A percentile compares a stretch with the other conserved stretches of the same genome.
Evolutionary conservation across 1,284 basidiomycete genomes (phyloP).

Genomic region (Tilletiaria anomala): DNA sequence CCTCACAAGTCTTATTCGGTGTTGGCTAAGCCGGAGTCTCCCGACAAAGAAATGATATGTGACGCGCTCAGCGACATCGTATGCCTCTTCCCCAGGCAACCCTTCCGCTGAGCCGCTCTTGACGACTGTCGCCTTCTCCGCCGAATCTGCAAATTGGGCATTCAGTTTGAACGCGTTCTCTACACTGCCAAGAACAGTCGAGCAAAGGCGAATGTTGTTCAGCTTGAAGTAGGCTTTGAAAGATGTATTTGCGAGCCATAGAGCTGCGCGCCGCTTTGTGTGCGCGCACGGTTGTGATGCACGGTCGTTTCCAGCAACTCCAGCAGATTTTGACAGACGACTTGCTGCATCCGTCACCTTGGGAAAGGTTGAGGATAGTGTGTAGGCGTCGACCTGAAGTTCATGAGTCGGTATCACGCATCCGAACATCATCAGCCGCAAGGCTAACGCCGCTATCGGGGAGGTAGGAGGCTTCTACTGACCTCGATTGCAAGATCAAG

Average conservation of each 20-base stretch:
- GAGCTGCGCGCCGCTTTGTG: conserved; percentile 30
- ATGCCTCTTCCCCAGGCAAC: conserved; percentile 6
- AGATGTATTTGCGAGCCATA: conserved; percentile 34
- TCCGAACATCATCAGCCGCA: not conserved
- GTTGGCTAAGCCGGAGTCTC: conserved; percentile 40
- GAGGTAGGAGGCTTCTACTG: not conserved
- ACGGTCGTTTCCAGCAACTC: conserved; percentile 34
- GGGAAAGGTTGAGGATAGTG: not conserved
- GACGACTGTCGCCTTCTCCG: conserved; percentile 1
- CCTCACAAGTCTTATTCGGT: conserved; percentile 36
- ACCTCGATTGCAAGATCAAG: conserved; percentile 1
- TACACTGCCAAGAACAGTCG: conserved; percentile 42
- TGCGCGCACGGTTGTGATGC: conserved; percentile 15
- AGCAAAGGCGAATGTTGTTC: conserved; percentile 42
- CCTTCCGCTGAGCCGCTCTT: not conserved
- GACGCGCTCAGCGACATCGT: conserved; percentile 38
- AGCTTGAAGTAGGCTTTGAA: conserved; percentile 38
- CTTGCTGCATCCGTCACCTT: conserved; percentile 28
- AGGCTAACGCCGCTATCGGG: not conserved
- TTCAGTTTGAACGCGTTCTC: conserved; percentile 38
- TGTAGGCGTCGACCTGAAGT: not conserved
- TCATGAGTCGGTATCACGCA: not conserved
- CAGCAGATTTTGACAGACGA: conserved; percentile 29
- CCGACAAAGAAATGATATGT: conserved; percentile 42
- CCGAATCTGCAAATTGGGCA: conserved; percentile 3